Evolutionary conservation across 768 basidiomycete genomes (phyloP).

Genomic region (Trametes sanguinea): DNA sequence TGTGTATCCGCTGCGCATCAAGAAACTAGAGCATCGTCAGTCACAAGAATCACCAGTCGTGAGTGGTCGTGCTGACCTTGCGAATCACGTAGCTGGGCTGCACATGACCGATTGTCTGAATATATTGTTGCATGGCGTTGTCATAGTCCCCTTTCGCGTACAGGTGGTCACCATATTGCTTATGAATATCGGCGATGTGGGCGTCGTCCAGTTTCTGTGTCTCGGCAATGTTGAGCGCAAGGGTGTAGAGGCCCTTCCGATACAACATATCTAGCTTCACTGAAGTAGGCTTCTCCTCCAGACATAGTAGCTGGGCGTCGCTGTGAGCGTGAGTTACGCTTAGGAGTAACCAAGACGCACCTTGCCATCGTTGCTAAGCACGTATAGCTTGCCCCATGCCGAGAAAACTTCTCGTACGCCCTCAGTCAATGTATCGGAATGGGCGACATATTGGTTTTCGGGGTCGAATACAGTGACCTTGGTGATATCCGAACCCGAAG

Average conservation of each 20-base stretch:
- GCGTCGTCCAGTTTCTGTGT: slow-evolving; percentile 73
- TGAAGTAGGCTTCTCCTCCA: slow-evolving; percentile 78
- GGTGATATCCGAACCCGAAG: slow-evolving; percentile 60
- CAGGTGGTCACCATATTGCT: slow-evolving; percentile 88
- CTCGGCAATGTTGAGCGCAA: slow-evolving; percentile 83
- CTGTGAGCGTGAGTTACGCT: too few species aligned
- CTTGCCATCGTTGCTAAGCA: slow-evolving; percentile 77
- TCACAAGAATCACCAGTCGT: neutral
- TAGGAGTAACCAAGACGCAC: slow-evolving; percentile 40
- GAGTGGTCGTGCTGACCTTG: slow-evolving; percentile 57
- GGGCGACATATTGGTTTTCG: slow-evolving; percentile 89
- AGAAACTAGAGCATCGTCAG: slow-evolving; percentile 64
- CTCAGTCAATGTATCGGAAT: slow-evolving; percentile 75
- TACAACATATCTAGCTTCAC: slow-evolving; percentile 89
- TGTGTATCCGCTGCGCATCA: slow-evolving; percentile 93
- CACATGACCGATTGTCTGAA: slow-evolving; percentile 85
- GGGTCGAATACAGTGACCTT: slow-evolving; percentile 88
- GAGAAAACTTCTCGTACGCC: slow-evolving; percentile 85
- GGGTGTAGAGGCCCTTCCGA: slow-evolving; percentile 69
- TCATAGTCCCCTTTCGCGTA: slow-evolving; percentile 93
- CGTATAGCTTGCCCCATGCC: slow-evolving; percentile 78
- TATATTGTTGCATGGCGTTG: slow-evolving; percentile 88
- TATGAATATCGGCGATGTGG: slow-evolving; percentile 85
- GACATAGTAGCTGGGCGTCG: slow-evolving; percentile 53
- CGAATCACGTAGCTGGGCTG: slow-evolving; percentile 97